Evolutionary conservation across 225 moss, liverwort and hornwort species (phyloP).

Genomic region (Antitrichia curtipendula): DNA sequence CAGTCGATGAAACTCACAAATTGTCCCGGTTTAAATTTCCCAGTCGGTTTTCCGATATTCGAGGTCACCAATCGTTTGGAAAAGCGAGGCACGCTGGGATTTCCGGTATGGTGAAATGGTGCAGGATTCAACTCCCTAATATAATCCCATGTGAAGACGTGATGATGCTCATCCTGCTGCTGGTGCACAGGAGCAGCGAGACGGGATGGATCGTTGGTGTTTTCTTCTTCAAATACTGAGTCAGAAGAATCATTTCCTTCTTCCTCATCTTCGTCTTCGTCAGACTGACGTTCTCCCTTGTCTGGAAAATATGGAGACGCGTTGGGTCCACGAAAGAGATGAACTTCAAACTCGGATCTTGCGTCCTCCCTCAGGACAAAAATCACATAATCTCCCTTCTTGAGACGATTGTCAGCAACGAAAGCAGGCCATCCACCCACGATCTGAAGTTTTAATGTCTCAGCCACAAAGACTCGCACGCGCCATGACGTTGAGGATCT

Average conservation of each 20-base stretch:
- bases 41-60: not conserved
- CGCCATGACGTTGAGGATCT: not conserved
- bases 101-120: not conserved
- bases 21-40: fast-evolving
- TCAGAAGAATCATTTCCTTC: not conserved
- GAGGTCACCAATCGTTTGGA: not conserved
- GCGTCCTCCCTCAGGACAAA: not conserved
- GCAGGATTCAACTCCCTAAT: not conserved
- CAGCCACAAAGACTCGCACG: not conserved
- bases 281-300: not conserved
- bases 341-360: not conserved
- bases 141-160: not conserved
- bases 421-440: not conserved
- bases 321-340: not conserved
- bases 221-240: not conserved
- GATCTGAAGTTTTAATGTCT: not conserved
- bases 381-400: not conserved
- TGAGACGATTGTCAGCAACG: not conserved
- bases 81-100: not conserved
- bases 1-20: not conserved
- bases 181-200: not conserved
- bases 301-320: not conserved
- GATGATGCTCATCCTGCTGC: too few relatives aligned
- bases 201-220: too few relatives aligned
- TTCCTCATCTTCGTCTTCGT: too few relatives aligned